Evolutionary conservation across 2,329 filamentous ascomycete genomes (phyloP), one percentile per base, ranked within the genome.

Genomic region (Sclerotinia spermophila): DNA sequence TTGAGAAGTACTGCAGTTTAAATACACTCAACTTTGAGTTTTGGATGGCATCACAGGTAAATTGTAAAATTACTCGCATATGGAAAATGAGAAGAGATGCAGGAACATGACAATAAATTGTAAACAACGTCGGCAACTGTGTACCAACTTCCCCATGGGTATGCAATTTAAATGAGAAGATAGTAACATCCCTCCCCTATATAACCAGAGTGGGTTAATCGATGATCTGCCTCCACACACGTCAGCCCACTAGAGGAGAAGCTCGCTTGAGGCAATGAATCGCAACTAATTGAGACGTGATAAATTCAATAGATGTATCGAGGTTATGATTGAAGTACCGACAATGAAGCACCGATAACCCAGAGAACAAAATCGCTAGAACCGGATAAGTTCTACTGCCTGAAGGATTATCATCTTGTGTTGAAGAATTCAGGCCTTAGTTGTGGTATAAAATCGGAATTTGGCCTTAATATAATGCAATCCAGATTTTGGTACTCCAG

Each of bases 1-100:
- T 35, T 35, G 21, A 40, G 8, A 24, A 38, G 51, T 27, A 8
- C 61, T 51, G 21, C 24, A 65, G 13, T 19, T 30, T 24, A 51
- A 65, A 53, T 33, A 40, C 24, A 51, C 44, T 27, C 61, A 64
- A 48, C 44, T 65, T 65, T 40, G 61, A 65, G 45, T 53, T 27
- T 40, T 40, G 17, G 11, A 40, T 40, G 10, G 27, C 24, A 62
- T 21, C 5, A 53, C 30, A 15, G 24, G 30, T 11, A 65, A 33
- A n/a, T 13, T 24, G 17, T 51, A 17, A 10, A 24, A 11, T 45
- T 30, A 7, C 24, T 40, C 8, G 58, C 5, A 62, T 45, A 13
- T 24, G 33, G 19, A 53, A 33, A n/a, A 21, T 30, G n/a, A 40
- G 19, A 5, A 44, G 10, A 17, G 5, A 30, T 45, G 33, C 61